These are phyloP conservation scores for Boletus sp. DNA, from an alignment of 768 basidiomycete species.

Conservation along the genomic window DNA sequence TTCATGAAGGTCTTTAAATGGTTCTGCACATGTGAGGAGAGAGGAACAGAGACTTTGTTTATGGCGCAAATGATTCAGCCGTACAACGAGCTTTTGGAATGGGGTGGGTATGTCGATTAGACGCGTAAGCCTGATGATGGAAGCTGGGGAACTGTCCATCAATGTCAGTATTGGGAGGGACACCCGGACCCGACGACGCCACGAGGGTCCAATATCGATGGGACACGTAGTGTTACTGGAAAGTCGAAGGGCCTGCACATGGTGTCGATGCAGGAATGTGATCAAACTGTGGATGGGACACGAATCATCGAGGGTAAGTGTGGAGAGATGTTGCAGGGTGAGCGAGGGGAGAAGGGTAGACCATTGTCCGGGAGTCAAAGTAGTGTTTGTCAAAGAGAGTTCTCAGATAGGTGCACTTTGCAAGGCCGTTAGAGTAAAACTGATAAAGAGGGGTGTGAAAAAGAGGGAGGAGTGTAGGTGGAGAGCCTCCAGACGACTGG, in stretches of 20 bases:
- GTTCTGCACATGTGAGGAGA: not conserved
- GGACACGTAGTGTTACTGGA: not conserved
- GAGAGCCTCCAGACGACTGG: not conserved
- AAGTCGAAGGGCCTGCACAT: not conserved
- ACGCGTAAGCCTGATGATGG: not conserved
- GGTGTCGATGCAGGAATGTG: not conserved
- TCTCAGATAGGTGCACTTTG: not conserved
- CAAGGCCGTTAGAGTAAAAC: not conserved
- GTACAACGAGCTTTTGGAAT: not conserved
- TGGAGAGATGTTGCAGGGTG: not conserved
- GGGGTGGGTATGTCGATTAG: not conserved
- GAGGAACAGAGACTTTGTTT: not conserved
- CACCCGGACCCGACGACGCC: not conserved
- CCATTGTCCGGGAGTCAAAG: not conserved
- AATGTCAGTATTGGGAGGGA: not conserved
- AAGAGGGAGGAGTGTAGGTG: not conserved
- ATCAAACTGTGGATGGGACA: not conserved
- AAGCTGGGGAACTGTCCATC: not conserved
- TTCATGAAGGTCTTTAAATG: not conserved
- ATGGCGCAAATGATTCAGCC: not conserved
- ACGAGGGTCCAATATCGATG: not conserved
- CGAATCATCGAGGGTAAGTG: not conserved
- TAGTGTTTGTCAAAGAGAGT: not conserved
- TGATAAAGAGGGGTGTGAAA: not conserved
- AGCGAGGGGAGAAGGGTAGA: not conserved